These are phyloP conservation scores for Flaveria bidentis DNA, from an alignment of 129 eudicot genomes.

Conservation along the genomic window DNA sequence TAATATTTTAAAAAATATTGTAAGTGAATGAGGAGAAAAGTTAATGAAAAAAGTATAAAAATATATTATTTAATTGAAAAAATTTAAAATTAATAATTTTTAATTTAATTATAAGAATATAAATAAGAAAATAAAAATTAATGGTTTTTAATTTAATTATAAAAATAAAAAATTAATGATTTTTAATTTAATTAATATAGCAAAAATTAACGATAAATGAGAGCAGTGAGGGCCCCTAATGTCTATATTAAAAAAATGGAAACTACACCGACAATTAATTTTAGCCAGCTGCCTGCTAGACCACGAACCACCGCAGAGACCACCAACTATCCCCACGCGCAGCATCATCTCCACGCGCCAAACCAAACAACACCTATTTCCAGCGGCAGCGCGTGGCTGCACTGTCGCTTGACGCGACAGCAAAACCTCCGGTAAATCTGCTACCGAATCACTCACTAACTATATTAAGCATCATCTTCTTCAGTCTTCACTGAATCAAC, in stretches of 20 bases:
- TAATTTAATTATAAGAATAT: no score
- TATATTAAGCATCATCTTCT: slow-evolving; percentile 24
- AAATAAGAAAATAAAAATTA: no score
- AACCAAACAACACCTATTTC: background rate
- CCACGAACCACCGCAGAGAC: slow-evolving; percentile 13
- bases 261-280: slow-evolving; percentile 20
- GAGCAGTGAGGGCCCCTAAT: background rate
- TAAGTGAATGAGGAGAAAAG: no score
- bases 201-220: background rate
- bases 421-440: slow-evolving; percentile 32
- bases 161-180: no score
- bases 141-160: no score
- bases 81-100: no score
- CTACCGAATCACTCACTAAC: slow-evolving; percentile 19
- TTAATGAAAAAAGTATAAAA: no score
- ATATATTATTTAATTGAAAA: no score
- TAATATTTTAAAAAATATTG: no score
- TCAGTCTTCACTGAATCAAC: background rate
- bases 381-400: background rate
- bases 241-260: background rate
- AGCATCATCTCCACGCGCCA: background rate
- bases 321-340: slow-evolving; percentile 22
- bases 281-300: slow-evolving; percentile 22
- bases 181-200: no score
- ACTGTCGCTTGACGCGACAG: slow-evolving; percentile 10